Base-by-base conservation (phyloP, 805 yeast genomes). In the Candida nonsorbophila region DNA sequence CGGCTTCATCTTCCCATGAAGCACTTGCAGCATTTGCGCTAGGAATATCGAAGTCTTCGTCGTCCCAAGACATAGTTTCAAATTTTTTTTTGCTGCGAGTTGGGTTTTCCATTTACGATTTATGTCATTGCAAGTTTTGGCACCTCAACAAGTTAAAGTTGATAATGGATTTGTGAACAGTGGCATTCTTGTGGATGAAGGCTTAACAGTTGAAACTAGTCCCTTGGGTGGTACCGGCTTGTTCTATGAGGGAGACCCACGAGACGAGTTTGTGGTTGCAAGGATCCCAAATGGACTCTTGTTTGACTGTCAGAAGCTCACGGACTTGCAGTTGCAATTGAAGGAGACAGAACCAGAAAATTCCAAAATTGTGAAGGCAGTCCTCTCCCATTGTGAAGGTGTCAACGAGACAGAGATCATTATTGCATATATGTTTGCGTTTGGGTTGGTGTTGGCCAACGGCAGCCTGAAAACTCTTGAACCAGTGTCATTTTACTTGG, bases 21-120 rank as follows among this genome's bases (percentile, higher is more conserved):
- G 75, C 79, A 34, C 77, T 71, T 19, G 73, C 72, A 27, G 70
- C 67, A 28, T 56, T 71, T 21, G 33, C 36, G 20, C 52, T 34
- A 23, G 86, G 77, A 38, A 81, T 76, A 33, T 78, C 90, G 53
- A 84, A 82, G 50, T 84, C 94, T 65, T 87, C 95, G 76, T 86
- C 95, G 73, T 86, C 96, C 74, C 77, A 68, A 33, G 74, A 67
- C 60, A 62, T 76, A 9, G 12, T 43, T n/a, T n/a, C n/a, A n/a
- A n/a, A n/a, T n/a, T n/a, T n/a, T n/a, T 21, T 21, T 21, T 21
- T 10, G 12, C 10, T 21, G 23, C 23, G 23, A 21, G 6, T 21
- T 7, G 13, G 23, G 13, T n/a, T n/a, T n/a, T n/a, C n/a, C n/a
- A n/a, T n/a, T n/a, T n/a, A n/a, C n/a, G n/a, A n/a, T n/a, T n/a